Evolutionary conservation across 768 basidiomycete species (phyloP), one percentile per base, ranked within the genome.

Genomic region (Leucocoprinus leucothites): DNA sequence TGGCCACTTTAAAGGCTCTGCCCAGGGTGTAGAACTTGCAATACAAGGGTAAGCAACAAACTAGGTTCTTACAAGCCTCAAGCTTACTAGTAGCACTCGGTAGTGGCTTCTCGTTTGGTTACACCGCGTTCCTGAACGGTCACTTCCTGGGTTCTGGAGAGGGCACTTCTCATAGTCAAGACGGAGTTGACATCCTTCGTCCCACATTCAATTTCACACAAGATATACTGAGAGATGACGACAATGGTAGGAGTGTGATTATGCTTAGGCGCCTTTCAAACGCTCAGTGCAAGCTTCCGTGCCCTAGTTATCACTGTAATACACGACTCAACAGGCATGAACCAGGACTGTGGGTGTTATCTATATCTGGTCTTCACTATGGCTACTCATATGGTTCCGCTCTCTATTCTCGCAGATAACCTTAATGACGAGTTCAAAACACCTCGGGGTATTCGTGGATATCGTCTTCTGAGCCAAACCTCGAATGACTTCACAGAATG

Each of bases 361-460:
- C 45, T 22, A 13, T 5, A 31, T 5, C 25, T 31, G 4, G 21
- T 31, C 11, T 31, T 11, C 31, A n/a, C n/a, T n/a, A n/a, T n/a
- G n/a, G n/a, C n/a, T n/a, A n/a, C n/a, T n/a, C n/a, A n/a, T n/a
- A n/a, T n/a, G n/a, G n/a, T 31, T 31, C 11, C 31, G 5, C 31
- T 31, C 11, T 31, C 31, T 11, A 31, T 31, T 31, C 31, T 31
- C 11, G 1, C 21, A 72, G 70, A 72, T 56, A 61, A 71, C 47
- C 67, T 72, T 56, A 52, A 72, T 48, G 70, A 72, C 48, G 71
- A 72, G 47, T 70, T 70, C 60, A 86, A 84, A 63, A 85, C 80
- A 0, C 82, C 85, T 3, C 77, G 86, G n/a, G 87, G 86, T 4
- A 79, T 88, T 42, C 76, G 84, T 0, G 85, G 86, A 9, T 87